Evolutionary conservation across 2,329 filamentous ascomycete genomes (phyloP).

Genomic region (Sporothrix euskadiensis): DNA sequence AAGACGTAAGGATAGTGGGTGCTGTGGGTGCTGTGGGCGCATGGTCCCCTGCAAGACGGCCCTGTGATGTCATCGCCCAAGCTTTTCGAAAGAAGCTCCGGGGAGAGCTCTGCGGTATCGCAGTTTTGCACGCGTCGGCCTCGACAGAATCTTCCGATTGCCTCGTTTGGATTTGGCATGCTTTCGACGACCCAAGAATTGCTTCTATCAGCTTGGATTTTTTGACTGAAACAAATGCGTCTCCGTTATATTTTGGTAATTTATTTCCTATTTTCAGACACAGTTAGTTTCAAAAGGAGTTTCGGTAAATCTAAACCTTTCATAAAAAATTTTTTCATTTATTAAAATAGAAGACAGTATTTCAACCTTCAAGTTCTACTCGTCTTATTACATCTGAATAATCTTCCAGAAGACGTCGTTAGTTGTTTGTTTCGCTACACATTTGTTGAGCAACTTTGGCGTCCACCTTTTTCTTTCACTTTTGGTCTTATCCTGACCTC

Average conservation of each 20-base stretch:
- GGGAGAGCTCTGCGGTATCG: background rate
- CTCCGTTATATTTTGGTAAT: background rate
- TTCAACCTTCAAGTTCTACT: no score
- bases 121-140: background rate
- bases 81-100: background rate
- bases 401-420: no score
- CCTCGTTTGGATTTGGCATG: background rate
- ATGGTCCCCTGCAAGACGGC: background rate
- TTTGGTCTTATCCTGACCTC: background rate
- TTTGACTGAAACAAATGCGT: background rate
- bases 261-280: background rate
- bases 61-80: conserved; percentile 6
- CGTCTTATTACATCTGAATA: no score
- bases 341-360: background rate
- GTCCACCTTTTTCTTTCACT: background rate
- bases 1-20: no score
- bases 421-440: no score
- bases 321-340: background rate
- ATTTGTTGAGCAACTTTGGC: no score
- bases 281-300: background rate
- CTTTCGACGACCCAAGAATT: background rate
- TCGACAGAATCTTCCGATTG: background rate
- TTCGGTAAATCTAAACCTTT: background rate
- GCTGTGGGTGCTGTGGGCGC: background rate
- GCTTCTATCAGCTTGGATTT: background rate